Conservation (phyloP, 176 grass and related monocot species). For the Carex littledalei region DNA sequence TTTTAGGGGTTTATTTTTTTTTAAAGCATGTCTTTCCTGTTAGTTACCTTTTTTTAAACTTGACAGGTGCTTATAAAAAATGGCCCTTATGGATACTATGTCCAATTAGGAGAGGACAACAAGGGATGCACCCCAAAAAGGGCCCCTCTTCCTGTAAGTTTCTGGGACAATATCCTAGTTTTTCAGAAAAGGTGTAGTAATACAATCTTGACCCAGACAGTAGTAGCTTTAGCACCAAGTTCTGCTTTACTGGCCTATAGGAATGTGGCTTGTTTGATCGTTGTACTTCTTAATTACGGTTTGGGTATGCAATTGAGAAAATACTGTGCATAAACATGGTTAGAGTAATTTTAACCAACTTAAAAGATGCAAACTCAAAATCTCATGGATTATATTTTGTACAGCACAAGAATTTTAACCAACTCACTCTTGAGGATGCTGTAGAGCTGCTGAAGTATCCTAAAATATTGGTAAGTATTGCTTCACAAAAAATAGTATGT, state of each 20-base stretch:
- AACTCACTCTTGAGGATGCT: conserved; percentile 69
- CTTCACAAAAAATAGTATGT: not conserved
- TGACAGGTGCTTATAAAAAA: conserved; percentile 75
- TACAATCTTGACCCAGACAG: not conserved
- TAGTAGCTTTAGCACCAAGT: not conserved
- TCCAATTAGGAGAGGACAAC: conserved; percentile 83
- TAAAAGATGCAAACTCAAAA: conserved; percentile 1
- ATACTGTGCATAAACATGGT: not conserved
- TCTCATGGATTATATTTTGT: conserved; percentile 7
- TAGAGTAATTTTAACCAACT: not conserved
- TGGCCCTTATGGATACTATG: conserved; percentile 78
- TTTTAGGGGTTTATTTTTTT: not conserved
- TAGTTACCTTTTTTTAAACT: not conserved
- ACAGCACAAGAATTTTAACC: conserved; percentile 59
- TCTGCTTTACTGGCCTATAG: not conserved
- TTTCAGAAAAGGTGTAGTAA: not conserved
- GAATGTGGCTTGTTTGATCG: not conserved
- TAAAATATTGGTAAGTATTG: conserved; percentile 51
- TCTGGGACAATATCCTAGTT: not conserved
- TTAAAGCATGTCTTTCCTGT: not conserved
- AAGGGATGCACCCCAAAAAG: conserved; percentile 62
- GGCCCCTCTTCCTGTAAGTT: conserved; percentile 64
- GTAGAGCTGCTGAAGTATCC: conserved; percentile 87
- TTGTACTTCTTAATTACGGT: not conserved
- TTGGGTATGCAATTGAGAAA: not conserved